Evolutionary conservation across 2,329 filamentous ascomycete genomes (phyloP).

Genomic region (Cercospora beticola): DNA sequence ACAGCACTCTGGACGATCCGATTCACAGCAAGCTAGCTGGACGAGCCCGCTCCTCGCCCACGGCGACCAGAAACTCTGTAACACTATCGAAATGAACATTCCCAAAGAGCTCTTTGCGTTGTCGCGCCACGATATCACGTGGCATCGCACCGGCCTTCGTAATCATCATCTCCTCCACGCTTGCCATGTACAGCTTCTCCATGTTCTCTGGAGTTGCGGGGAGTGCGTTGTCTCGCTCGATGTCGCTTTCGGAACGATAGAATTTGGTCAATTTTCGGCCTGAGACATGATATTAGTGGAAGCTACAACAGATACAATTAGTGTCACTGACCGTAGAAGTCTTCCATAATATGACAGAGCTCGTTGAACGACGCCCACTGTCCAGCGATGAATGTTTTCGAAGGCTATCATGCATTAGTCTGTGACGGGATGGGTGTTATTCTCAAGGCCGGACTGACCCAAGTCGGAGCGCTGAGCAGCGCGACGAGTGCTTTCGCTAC

Average conservation of each 20-base stretch:
- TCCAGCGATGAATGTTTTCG: not conserved
- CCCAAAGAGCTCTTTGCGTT: not conserved
- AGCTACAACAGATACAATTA: not conserved
- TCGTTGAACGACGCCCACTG: not conserved
- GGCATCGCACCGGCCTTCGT: not conserved
- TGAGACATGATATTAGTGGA: not conserved
- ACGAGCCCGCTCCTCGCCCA: not conserved
- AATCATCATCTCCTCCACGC: not conserved
- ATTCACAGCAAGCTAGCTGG: not conserved
- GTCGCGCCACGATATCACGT: not conserved
- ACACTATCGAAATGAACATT: not conserved
- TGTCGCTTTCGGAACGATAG: not conserved
- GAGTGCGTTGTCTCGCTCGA: not conserved
- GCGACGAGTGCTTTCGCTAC: not conserved
- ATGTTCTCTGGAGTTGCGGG: not conserved
- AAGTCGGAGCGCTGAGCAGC: not conserved
- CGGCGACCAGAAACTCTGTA: not conserved
- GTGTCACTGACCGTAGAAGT: not conserved
- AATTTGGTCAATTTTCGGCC: not conserved
- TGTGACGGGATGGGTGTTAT: not conserved
- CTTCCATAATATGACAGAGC: not conserved
- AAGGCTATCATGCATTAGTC: not conserved
- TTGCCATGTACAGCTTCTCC: not conserved
- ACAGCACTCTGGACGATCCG: too few species aligned
- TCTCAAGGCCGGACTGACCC: not conserved